Conservation (phyloP, 2,329 filamentous ascomycete species). For the Diaporthe eres region DNA sequence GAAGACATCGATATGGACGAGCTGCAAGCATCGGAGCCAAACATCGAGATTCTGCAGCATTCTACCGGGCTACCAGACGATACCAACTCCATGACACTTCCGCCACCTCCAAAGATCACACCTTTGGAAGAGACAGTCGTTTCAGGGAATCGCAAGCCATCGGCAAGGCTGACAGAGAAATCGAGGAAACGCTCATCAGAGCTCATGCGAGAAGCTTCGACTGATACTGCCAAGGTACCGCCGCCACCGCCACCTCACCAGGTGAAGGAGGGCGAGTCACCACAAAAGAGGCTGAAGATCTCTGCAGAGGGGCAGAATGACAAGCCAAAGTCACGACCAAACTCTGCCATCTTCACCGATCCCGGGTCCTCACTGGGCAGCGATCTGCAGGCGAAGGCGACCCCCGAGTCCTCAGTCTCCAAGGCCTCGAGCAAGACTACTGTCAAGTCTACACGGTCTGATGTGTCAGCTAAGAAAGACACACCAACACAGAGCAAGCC, state of each 20-base stretch:
- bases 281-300: slow-evolving; percentile 49
- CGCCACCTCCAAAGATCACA: slow-evolving; percentile 62
- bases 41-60: slow-evolving; percentile 61
- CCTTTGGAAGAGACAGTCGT: slow-evolving; percentile 67
- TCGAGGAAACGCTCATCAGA: slow-evolving; percentile 52
- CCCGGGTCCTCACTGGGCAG: slow-evolving; percentile 48
- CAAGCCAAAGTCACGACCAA: slow-evolving; percentile 38
- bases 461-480: slow-evolving; percentile 20
- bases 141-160: slow-evolving; percentile 62
- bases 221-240: slow-evolving; percentile 54
- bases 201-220: slow-evolving; percentile 63
- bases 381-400: slow-evolving; percentile 40
- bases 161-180: slow-evolving; percentile 63
- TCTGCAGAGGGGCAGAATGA: slow-evolving; percentile 39
- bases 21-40: slow-evolving; percentile 57
- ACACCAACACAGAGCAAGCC: slow-evolving; percentile 34
- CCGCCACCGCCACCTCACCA: slow-evolving; percentile 52
- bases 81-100: slow-evolving; percentile 57
- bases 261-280: slow-evolving; percentile 49
- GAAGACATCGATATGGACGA: slow-evolving; percentile 58
- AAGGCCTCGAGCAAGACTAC: slow-evolving; percentile 37
- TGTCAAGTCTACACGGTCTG: slow-evolving; percentile 22
- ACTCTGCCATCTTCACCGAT: slow-evolving; percentile 42
- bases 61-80: slow-evolving; percentile 46
- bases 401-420: slow-evolving; percentile 33